Conservation (phyloP, 2,329 filamentous ascomycete genomes). For the Neonectria magnoliae region DNA sequence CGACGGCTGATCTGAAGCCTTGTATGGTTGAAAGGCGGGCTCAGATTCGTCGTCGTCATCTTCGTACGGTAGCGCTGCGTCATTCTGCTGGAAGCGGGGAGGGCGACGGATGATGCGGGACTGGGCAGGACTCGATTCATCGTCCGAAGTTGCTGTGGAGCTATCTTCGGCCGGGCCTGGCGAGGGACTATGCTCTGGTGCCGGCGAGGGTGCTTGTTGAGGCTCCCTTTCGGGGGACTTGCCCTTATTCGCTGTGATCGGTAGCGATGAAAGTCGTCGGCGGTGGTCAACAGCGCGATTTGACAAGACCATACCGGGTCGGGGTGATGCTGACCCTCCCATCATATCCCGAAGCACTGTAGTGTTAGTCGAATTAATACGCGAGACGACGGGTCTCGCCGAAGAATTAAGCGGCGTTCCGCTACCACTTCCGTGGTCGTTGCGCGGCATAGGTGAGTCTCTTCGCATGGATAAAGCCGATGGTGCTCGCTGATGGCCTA, state of each 20-base stretch:
- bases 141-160: conserved; percentile 55
- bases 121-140: conserved; percentile 64
- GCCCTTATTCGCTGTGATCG: conserved; percentile 45
- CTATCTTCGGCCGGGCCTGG: conserved; percentile 52
- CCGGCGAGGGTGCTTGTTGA: conserved; percentile 27
- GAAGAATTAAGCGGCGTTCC: conserved; percentile 56
- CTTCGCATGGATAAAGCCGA: conserved; percentile 67
- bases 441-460: conserved; percentile 64
- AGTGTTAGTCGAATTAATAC: conserved; percentile 60
- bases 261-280: conserved; percentile 57
- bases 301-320: conserved; percentile 30
- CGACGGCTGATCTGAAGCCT: conserved; percentile 48
- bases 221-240: conserved; percentile 38
- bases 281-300: conserved; percentile 46
- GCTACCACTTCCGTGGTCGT: conserved; percentile 55
- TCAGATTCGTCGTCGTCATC: conserved; percentile 67
- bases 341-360: conserved; percentile 50
- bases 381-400: conserved; percentile 56
- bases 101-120: conserved; percentile 70
- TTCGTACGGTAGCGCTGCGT: conserved; percentile 50
- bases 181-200: conserved; percentile 42
- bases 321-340: conserved; percentile 46
- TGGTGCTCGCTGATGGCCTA: conserved; percentile 53
- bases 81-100: conserved; percentile 58
- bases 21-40: conserved; percentile 64